Base-by-base conservation (phyloP, 352 stramenopile genomes). In the Phytophthora rubi region DNA sequence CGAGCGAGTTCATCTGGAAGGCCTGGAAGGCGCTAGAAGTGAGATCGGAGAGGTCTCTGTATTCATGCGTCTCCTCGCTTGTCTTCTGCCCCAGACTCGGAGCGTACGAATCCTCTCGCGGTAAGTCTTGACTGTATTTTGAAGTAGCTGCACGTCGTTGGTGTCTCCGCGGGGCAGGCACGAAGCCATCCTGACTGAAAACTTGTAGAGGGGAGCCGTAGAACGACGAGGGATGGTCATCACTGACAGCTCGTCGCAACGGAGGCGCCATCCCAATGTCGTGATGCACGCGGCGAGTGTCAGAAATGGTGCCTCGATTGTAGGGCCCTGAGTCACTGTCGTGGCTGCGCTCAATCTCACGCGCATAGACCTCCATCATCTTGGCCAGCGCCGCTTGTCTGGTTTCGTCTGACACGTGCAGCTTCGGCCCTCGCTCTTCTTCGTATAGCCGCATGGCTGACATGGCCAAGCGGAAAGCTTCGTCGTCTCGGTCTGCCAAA, bases 381-480 rank as follows among this genome's bases (percentile, higher is more conserved):
- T 93, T 92, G 15, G 79, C 73, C 44, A 93, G 55, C 10, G 85
- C 86, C 0, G 72, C 76, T 52, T 88, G 82, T 5, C 81, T 75
- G 7, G 83, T 92, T 39, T 90, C 81, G 8, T 91, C 75, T 0
- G 81, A 77, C 0, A 94, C 79, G 6, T 86, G 71, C 0, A 86
- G 37, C 8, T 76, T 69, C 0, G 67, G 56, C 1, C 84, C 83
- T 12, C 80, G 82, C 55, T 92, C 85, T 58, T 88, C 79, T 53
- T 93, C 85, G 42, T 92, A 93, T 54, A 94, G 44, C n/a, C 80
- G 76, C 86, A 94, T 94, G 0, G 86, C 86, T 10, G 75, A 88
- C 49, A 94, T 77, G 12, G 86, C 86, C 73, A 94, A 88, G 15
- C 81, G 77, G 15, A 83, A 83, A 42, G 86, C 86, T 47, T 91